Conservation (phyloP, 2,329 filamentous ascomycete species). For the Orbilia blumenaviensis region DNA sequence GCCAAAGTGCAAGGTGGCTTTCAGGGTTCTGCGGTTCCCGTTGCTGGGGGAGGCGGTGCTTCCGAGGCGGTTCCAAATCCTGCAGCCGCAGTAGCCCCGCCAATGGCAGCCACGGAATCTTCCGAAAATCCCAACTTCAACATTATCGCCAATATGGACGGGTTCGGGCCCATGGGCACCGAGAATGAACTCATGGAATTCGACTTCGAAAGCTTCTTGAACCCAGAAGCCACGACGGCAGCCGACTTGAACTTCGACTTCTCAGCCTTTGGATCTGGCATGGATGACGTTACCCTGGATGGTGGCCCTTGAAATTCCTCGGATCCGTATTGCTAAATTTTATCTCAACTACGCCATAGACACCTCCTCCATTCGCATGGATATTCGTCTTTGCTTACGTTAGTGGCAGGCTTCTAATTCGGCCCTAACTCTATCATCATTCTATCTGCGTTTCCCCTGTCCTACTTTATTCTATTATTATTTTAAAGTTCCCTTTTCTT, state of each 20-base stretch:
- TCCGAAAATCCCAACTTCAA: slow-evolving; percentile 37
- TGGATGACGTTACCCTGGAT: slow-evolving; percentile 43
- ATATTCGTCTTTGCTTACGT: slow-evolving; percentile 2
- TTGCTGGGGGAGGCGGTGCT: slow-evolving; percentile 19
- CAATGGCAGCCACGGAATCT: slow-evolving; percentile 34
- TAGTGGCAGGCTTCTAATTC: slow-evolving; percentile 23
- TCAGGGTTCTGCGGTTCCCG: slow-evolving; percentile 24
- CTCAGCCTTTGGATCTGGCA: slow-evolving; percentile 29
- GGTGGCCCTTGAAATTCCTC: slow-evolving; percentile 22
- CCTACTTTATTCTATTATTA: neutral
- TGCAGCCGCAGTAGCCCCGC: slow-evolving; percentile 21
- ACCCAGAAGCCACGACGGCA: slow-evolving; percentile 62
- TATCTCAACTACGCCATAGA: neutral
- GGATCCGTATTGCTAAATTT: neutral
- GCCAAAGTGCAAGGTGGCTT: slow-evolving; percentile 41
- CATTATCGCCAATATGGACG: slow-evolving; percentile 15
- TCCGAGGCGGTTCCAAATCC: slow-evolving; percentile 33
- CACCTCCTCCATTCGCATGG: neutral
- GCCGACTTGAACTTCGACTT: slow-evolving; percentile 55
- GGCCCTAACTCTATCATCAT: neutral
- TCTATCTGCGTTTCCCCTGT: neutral
- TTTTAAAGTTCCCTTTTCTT: neutral
- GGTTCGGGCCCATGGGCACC: slow-evolving; percentile 19
- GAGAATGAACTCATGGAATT: slow-evolving; percentile 61
- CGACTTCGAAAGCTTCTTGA: slow-evolving; percentile 74